Percentiles rank a stretch among this genome's conserved stretches.
Conservation (phyloP, 768 basidiomycete genomes). For the Rhizopogon vesiculosus region DNA sequence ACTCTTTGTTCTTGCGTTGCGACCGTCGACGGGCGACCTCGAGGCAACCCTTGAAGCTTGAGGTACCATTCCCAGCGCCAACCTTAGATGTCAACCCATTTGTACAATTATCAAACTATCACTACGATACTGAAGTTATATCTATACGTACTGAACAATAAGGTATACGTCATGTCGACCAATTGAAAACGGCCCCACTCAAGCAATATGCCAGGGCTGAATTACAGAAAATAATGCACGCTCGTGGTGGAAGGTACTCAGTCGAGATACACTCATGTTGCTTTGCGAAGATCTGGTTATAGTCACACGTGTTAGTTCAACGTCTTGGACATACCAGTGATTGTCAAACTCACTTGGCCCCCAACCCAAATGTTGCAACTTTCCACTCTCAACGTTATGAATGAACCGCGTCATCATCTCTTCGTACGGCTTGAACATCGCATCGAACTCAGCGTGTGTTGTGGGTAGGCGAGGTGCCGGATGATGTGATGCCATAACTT, state of each 20-base stretch:
- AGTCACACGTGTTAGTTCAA: not conserved
- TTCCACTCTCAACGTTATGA: conserved; percentile 13
- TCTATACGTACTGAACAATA: not conserved
- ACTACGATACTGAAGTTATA: not conserved
- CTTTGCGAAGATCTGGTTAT: not conserved
- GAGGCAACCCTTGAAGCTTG: no score
- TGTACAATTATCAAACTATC: not conserved
- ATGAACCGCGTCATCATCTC: conserved; percentile 17
- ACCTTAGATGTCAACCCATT: not conserved
- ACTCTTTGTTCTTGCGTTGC: not conserved
- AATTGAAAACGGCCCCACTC: no score
- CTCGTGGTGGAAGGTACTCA: not conserved
- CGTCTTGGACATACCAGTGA: not conserved
- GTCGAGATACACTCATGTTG: not conserved
- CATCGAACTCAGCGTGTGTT: conserved; percentile 18
- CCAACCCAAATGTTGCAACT: conserved; percentile 21
- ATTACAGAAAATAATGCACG: not conserved
- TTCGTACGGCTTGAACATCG: conserved; percentile 12
- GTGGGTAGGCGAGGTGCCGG: conserved; percentile 8
- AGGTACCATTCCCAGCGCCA: not conserved
- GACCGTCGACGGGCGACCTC: not conserved
- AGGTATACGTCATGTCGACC: not conserved
- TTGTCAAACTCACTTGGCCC: conserved; percentile 15
- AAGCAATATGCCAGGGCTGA: no score
- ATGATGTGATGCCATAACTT: conserved; percentile 2